These are phyloP conservation scores for Macaranga tanarius DNA, from an alignment of 441 rosid genomes.

Conservation along the genomic window DNA sequence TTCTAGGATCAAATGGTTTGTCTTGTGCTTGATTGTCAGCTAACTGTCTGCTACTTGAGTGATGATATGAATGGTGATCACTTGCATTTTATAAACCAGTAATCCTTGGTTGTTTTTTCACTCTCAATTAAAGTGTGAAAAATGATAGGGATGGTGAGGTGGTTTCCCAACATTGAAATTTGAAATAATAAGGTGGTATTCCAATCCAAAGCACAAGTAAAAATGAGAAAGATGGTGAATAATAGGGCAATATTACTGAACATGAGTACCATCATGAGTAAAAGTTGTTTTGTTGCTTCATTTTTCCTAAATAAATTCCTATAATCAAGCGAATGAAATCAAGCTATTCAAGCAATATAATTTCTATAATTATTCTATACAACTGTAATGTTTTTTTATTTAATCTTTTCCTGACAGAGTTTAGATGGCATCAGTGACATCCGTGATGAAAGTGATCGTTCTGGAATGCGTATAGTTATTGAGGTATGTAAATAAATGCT, in stretches of 20 bases:
- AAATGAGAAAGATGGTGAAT: neutral
- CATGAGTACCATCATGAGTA: neutral
- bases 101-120: neutral
- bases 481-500: conserved; percentile 53
- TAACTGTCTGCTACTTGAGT: neutral
- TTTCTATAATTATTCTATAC: no score
- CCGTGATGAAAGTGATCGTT: conserved; percentile 95
- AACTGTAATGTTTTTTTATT: no score
- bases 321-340: no score
- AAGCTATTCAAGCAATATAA: no score
- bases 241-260: neutral
- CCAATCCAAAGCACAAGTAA: neutral
- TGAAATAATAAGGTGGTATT: neutral
- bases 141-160: neutral
- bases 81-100: neutral
- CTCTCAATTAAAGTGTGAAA: neutral
- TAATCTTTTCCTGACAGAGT: conserved; percentile 42
- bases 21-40: neutral
- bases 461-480: conserved; percentile 93
- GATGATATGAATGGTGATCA: conserved; percentile 5
- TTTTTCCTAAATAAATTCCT: neutral
- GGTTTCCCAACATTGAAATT: neutral
- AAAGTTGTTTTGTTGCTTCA: neutral
- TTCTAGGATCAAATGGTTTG: neutral
- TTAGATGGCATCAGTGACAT: conserved; percentile 94